Conservation (phyloP, 2,329 filamentous ascomycete species). For the Penicillium sp. region DNA sequence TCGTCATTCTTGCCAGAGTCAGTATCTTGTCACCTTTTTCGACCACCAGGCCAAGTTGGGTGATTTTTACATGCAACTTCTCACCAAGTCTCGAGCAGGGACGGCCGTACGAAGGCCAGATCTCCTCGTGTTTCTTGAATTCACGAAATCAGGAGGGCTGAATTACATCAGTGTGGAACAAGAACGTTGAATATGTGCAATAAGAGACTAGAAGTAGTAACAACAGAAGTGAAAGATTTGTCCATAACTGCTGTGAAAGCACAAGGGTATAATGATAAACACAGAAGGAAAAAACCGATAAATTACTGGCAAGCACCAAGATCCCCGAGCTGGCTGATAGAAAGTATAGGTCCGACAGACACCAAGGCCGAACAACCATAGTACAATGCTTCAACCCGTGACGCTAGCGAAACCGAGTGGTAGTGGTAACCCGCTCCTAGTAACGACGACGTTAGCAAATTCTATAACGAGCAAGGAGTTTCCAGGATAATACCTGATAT, state of each 20-base stretch:
- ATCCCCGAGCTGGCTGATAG: neutral
- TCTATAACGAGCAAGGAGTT: neutral
- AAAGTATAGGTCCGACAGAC: neutral
- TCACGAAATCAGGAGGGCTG: no score
- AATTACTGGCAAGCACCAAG: neutral
- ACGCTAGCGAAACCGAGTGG: neutral
- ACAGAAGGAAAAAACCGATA: neutral
- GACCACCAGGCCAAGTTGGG: no score
- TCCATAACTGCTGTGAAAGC: neutral
- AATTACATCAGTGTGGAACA: neutral
- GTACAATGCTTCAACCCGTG: neutral
- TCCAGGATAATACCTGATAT: slow-evolving; percentile 28
- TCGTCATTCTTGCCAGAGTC: no score
- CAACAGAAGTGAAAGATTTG: neutral
- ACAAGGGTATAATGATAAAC: neutral
- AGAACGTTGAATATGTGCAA: neutral
- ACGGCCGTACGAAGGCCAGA: no score
- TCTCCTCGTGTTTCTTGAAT: no score
- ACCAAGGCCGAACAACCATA: neutral
- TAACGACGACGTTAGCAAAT: neutral
- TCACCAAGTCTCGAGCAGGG: no score
- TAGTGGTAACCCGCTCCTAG: neutral
- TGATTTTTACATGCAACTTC: no score
- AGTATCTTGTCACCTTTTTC: no score
- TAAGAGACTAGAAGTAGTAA: neutral